phyloP scores from a whole-genome alignment of 108 stramenopile genomes.

The Heterococcus sp. region DNA sequence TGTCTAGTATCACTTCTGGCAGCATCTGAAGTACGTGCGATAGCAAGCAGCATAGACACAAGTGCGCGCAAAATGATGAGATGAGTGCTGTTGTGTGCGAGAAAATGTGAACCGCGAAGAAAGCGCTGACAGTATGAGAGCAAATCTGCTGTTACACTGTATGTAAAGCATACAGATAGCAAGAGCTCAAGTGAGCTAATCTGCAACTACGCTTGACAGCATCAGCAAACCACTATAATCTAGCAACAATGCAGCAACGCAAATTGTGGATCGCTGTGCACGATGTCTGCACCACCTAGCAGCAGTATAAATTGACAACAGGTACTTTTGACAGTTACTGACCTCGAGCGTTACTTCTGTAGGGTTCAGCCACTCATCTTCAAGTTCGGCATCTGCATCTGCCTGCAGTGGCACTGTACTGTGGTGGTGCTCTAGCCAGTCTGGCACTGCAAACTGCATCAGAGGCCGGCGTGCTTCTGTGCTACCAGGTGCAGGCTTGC shows the following conservation, averaged over 20 bases:
- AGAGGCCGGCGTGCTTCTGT: conserved; percentile 1
- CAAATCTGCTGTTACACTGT: not conserved
- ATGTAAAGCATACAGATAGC: too few species aligned
- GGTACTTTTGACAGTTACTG: not conserved
- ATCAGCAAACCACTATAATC: too few species aligned
- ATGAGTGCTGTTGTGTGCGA: not conserved
- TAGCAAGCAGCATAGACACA: not conserved
- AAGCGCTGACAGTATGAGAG: not conserved
- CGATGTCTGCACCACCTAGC: not conserved
- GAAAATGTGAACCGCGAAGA: not conserved
- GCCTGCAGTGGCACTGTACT: not conserved
- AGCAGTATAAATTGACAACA: not conserved
- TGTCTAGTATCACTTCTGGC: conserved; percentile 1
- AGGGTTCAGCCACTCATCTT: not conserved
- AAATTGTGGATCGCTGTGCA: not conserved
- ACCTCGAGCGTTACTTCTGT: not conserved
- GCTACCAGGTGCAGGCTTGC: not conserved
- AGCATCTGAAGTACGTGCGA: not conserved
- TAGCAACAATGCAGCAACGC: not conserved
- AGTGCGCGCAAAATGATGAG: not conserved
- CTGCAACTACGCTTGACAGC: too few species aligned
- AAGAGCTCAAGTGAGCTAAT: too few species aligned
- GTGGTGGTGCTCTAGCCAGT: conserved; percentile 33
- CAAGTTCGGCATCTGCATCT: not conserved
- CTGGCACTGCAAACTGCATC: conserved; percentile 39